Conservation (phyloP, 257 asterid species). For the Nemophila menziesii region DNA sequence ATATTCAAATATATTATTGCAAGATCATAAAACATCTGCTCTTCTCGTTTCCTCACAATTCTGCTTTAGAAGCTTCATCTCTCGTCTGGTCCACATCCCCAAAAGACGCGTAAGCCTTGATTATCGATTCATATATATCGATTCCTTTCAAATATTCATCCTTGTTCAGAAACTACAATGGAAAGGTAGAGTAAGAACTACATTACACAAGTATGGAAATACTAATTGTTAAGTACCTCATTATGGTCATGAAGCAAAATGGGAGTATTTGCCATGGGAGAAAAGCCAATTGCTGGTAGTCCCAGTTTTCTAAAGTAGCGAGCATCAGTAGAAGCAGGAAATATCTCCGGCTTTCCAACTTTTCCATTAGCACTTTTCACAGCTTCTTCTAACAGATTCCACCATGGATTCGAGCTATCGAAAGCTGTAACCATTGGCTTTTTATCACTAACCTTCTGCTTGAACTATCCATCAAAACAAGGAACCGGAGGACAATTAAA, state of each 20-base stretch:
- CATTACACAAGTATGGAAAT: background rate
- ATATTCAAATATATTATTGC: too few relatives aligned
- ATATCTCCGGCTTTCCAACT: constrained; percentile 71
- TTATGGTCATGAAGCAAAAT: constrained; percentile 93
- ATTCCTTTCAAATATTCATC: constrained; percentile 82
- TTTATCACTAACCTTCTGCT: constrained; percentile 53
- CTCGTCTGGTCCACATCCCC: constrained; percentile 23
- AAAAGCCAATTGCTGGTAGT: constrained; percentile 86
- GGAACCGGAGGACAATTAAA: constrained; percentile 22
- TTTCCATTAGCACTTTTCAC: constrained; percentile 50
- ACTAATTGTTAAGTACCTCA: constrained; percentile 36
- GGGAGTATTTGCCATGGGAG: constrained; percentile 97
- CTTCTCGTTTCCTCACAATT: constrained; percentile 26
- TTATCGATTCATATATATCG: constrained; percentile 53
- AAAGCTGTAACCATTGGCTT: constrained; percentile 50
- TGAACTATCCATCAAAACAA: constrained; percentile 66
- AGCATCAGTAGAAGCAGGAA: constrained; percentile 93
- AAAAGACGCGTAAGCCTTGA: constrained; percentile 63
- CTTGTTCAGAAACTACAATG: constrained; percentile 82
- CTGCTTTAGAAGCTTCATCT: constrained; percentile 47
- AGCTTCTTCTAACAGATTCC: constrained; percentile 65
- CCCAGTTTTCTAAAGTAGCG: constrained; percentile 68
- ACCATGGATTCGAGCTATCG: constrained; percentile 86
- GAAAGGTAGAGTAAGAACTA: too few relatives aligned
- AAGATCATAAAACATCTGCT: background rate